Base-by-base conservation (phyloP, 2,329 filamentous ascomycete species). In the Fusarium multiceps region DNA sequence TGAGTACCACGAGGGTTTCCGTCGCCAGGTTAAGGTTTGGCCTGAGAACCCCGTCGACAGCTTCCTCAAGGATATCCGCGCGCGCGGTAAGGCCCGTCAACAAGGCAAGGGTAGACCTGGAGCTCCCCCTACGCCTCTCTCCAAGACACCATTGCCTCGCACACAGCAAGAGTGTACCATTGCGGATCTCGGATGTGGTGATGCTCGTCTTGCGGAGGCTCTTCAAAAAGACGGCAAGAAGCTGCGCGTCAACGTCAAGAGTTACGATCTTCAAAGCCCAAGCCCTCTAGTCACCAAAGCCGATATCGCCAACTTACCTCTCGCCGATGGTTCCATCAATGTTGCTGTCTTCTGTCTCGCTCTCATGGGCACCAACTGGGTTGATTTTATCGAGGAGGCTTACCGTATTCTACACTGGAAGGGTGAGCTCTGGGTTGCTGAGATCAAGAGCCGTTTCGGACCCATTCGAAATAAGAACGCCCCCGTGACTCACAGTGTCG, bases 311-410 rank as follows among this genome's bases (percentile, higher is more conserved):
- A 87, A 91, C 63, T 84, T 99, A 3, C 95, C 95, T 0, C 83
- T 97, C 1, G 83, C 84, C 7, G 90, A 94, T 72, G 90, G 89
- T 46, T 89, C 87, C 66, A 90, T 94, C 66, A 94, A 99, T 79
- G 86, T 99, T 7, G 93, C 93, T 50, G 90, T 99, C 72, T 98
- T 98, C 84, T 99, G 96, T 80, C 87, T 99, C 32, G 96, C 95
- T 51, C 88, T 99, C 63, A 99, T 99, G 96, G 96, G 96, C 77
- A 99, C 96, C 58, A 99, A 99, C 82, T 99, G 96, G 95, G 88
- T 97, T 55, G 90, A 93, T 74, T 98, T 99, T 79, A 88, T 99
- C 75, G 96, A 98, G 81, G 96, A 99, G 82, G 95, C 95, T 16
- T 97, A 93, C 84, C 90, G 96, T 56, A 86, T 98, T 54, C 87